phyloP scores from a whole-genome alignment of 345 rosid genomes.

The Rhizophora mangle region DNA sequence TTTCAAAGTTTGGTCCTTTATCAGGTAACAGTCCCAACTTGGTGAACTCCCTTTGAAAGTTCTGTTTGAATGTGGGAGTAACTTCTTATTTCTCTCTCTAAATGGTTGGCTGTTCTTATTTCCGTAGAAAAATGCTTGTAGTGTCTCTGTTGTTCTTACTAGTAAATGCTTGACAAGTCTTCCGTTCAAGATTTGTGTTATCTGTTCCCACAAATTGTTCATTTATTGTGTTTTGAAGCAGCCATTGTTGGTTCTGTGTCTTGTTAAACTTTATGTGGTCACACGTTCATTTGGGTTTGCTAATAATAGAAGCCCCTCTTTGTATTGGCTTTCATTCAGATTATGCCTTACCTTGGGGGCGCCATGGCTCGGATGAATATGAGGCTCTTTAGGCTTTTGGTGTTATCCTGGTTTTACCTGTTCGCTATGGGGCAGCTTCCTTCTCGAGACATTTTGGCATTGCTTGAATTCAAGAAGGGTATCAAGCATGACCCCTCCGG shows the following conservation, averaged over 20 bases:
- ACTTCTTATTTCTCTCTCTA: neutral
- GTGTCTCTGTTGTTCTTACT: neutral
- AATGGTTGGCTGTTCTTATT: neutral
- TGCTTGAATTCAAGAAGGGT: constrained; percentile 94
- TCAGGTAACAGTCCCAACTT: constrained; percentile 22
- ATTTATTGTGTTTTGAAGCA: constrained; percentile 3
- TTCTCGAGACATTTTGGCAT: constrained; percentile 88
- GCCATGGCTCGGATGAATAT: constrained; percentile 25
- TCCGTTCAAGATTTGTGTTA: neutral
- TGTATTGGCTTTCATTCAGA: constrained; percentile 15
- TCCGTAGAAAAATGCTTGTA: constrained; percentile 11
- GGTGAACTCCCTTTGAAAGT: constrained; percentile 14
- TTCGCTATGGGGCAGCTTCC: constrained; percentile 85
- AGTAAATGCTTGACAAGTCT: constrained; percentile 2
- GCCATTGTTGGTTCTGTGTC: constrained; percentile 9
- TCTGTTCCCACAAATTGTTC: constrained; percentile 11
- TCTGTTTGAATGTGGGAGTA: neutral
- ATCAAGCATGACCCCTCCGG: constrained; percentile 97
- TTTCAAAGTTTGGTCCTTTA: constrained; percentile 16
- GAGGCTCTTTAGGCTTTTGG: constrained; percentile 48
- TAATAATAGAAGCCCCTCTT: constrained; percentile 12
- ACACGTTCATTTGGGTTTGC: constrained; percentile 22
- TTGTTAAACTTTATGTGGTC: constrained; percentile 10
- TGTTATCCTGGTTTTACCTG: constrained; percentile 43
- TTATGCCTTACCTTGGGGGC: constrained; percentile 16